Conservation (phyloP, 139 green algal species). For the Micractinium conductrix region DNA sequence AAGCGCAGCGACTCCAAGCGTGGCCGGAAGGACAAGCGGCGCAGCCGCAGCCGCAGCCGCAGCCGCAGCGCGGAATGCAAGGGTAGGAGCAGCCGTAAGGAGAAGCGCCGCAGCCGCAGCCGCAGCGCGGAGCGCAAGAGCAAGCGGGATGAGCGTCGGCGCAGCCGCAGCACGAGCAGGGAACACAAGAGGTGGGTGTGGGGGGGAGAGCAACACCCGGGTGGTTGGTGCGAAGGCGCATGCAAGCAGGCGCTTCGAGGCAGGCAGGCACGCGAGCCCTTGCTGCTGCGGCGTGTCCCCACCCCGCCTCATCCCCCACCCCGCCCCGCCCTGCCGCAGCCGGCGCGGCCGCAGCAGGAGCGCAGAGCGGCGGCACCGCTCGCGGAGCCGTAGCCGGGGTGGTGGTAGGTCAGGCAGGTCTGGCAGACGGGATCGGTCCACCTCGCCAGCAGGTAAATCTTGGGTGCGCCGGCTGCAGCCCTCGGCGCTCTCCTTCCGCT, state of each 20-base stretch:
- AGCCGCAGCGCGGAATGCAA: constrained; percentile 13
- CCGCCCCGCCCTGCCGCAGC: background rate
- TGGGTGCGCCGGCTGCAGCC: no score
- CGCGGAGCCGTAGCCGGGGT: constrained; percentile 11
- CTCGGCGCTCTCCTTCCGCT: no score
- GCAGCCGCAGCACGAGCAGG: background rate
- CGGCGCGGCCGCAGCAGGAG: constrained; percentile 12
- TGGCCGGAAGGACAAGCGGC: background rate
- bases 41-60: constrained; percentile 36
- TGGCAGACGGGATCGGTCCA: no score
- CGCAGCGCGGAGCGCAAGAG: background rate
- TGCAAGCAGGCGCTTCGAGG: no score
- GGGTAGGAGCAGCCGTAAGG: constrained; percentile 1
- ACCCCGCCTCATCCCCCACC: background rate
- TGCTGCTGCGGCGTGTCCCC: no score
- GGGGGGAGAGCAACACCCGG: no score
- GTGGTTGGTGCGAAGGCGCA: no score
- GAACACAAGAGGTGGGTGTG: background rate
- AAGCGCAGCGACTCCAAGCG: background rate
- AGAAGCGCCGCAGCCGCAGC: background rate
- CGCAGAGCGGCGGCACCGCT: background rate
- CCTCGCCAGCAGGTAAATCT: no score
- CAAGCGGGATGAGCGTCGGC: background rate
- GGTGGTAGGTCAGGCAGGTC: no score
- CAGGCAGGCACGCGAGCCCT: no score